phyloP scores from a whole-genome alignment of 2,329 filamentous ascomycete species.

The Rutstroemia sp. region DNA sequence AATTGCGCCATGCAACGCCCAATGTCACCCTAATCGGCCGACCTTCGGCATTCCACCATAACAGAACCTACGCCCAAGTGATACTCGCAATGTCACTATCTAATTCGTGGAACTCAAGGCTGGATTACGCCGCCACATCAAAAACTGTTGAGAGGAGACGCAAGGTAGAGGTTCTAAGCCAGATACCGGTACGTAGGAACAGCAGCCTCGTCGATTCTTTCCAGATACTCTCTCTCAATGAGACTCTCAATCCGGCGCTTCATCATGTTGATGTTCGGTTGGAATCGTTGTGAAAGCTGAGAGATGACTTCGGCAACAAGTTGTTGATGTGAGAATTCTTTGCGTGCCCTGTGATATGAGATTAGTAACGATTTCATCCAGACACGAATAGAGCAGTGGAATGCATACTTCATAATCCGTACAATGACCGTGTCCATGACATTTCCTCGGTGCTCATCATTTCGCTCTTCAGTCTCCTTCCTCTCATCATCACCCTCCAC shows the following conservation, averaged over 20 bases:
- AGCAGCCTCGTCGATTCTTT: slow-evolving; percentile 60
- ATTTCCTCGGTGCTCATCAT: slow-evolving; percentile 62
- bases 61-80: no score
- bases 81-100: no score
- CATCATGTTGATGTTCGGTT: slow-evolving; percentile 68
- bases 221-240: slow-evolving; percentile 70
- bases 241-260: slow-evolving; percentile 76
- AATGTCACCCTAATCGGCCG: no score
- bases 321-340: slow-evolving; percentile 60
- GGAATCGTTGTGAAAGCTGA: slow-evolving; percentile 64
- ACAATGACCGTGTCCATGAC: slow-evolving; percentile 72
- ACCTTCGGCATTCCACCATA: no score
- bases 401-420: slow-evolving; percentile 74
- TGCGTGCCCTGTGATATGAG: slow-evolving; percentile 55
- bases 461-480: slow-evolving; percentile 68
- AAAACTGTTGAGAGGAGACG: no score
- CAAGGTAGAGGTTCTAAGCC: slow-evolving; percentile 38
- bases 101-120: no score
- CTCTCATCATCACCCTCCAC: slow-evolving; percentile 68
- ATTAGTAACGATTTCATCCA: slow-evolving; percentile 27
- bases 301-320: slow-evolving; percentile 65
- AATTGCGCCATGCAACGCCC: no score
- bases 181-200: slow-evolving; percentile 64
- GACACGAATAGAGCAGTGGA: neutral
- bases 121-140: no score